Evolutionary conservation across 164 flowering plant genomes (phyloP), one percentile per base, ranked within the genome.

Genomic region (Taxillus chinensis): DNA sequence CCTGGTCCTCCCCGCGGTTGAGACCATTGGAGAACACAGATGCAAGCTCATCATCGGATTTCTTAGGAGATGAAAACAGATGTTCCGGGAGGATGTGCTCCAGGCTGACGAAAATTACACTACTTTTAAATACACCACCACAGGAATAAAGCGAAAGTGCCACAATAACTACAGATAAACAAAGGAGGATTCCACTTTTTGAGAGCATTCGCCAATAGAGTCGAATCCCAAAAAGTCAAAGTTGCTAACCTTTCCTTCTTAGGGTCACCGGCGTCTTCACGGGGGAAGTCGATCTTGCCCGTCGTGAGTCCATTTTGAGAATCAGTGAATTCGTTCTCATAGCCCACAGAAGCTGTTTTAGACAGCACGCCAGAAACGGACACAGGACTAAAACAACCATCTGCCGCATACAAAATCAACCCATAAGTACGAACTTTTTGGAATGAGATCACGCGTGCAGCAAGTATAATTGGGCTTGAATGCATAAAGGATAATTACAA

Each of bases 61-160:
- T 82, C 15, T 80, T 74, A 2, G 96, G 87, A 15, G 91, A 89
- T 16, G 98, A 91, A 64, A 92, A 92, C 7, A 84, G 98, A 42
- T 83, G 89, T 60, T 92, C 96, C 17, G 96, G 98, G 45, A 92
- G 93, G 64, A 78, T 83, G 69, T 86, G 95, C 76, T 87, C 95
- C 79, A 82, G 73, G 57, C 84, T 84, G 73, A 70, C 27, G 27
- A 27, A 27, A 27, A 27, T 27, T 27, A 27, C 27, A 27, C 27
- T 27, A 27, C 27, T 27, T 27, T 27, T 27, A 27, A 2, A 27
- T 27, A 27, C 27, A 27, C 27, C 27, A 27, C 27, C 27, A 27
- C 27, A 27, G 2, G 27, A 27, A 27, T 27, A 27, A 27, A 27
- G 27, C 27, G 27, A 27, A 43, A 43, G 46, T 5, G 10, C 7